phyloP scores from a whole-genome alignment of 1,284 basidiomycete genomes.

The Apiotrichum veenhuisii region DNA sequence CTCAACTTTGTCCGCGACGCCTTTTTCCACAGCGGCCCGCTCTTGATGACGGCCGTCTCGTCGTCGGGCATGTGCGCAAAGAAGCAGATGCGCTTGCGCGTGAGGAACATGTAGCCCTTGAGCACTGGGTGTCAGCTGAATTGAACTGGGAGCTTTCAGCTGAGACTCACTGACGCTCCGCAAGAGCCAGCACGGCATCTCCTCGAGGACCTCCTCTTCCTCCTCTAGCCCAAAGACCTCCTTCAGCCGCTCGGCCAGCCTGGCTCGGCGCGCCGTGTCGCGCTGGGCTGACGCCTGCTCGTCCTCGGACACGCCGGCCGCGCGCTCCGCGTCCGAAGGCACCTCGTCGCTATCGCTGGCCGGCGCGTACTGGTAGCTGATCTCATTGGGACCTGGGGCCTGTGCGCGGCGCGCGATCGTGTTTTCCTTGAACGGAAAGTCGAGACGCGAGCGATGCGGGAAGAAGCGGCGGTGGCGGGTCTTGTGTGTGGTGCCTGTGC shows the following conservation, averaged over 20 bases:
- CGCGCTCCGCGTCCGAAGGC: constrained; percentile 25
- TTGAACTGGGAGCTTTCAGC: background rate
- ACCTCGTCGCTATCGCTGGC: constrained; percentile 40
- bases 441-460: constrained; percentile 4
- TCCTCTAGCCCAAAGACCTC: constrained; percentile 77
- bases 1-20: constrained; percentile 79
- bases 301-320: too few relatives aligned
- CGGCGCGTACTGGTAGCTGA: constrained; percentile 29
- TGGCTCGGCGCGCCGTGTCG: constrained; percentile 58
- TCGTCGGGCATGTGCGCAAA: constrained; percentile 89
- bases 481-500: background rate
- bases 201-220: constrained; percentile 78
- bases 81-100: constrained; percentile 87
- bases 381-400: constrained; percentile 28
- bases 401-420: constrained; percentile 37
- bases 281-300: too few relatives aligned
- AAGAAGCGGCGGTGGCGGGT: background rate
- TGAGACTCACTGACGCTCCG: constrained; percentile 79
- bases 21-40: constrained; percentile 77
- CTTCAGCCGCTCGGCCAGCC: constrained; percentile 73
- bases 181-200: constrained; percentile 84
- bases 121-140: constrained; percentile 58
- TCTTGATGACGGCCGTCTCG: constrained; percentile 86
- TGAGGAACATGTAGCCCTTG: constrained; percentile 95
- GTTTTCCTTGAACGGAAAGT: constrained; percentile 44